These are phyloP conservation scores for Pueraria montana DNA, from an alignment of 306 rosid genomes.

Conservation along the genomic window DNA sequence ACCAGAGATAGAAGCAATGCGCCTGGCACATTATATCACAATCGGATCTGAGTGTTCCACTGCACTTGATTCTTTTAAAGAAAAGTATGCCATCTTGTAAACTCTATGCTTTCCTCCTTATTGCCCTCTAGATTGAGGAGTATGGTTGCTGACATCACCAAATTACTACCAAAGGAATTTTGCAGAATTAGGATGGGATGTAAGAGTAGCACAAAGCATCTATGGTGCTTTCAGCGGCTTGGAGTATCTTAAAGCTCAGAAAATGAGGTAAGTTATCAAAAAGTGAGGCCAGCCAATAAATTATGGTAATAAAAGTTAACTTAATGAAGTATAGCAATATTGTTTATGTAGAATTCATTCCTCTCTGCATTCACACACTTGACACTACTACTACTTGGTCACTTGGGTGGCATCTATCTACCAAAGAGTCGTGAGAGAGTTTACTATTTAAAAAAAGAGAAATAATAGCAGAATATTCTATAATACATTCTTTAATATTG, in stretches of 20 bases:
- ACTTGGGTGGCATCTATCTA: neutral
- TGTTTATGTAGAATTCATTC: neutral
- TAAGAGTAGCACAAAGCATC: conserved; percentile 80
- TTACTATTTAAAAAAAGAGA: neutral
- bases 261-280: conserved; percentile 64
- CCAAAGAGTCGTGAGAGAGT: neutral
- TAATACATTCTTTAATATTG: too few relatives aligned
- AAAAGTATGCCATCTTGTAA: conserved; percentile 60
- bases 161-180: conserved; percentile 60
- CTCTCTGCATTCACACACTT: neutral
- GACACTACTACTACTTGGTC: neutral
- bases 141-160: conserved; percentile 52
- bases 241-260: conserved; percentile 92
- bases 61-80: conserved; percentile 62
- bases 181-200: conserved; percentile 92
- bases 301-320: neutral
- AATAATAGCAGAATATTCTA: neutral
- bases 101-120: conserved; percentile 25
- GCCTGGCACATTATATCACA: conserved; percentile 88
- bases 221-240: conserved; percentile 83
- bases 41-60: conserved; percentile 88
- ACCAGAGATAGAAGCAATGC: conserved; percentile 96
- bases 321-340: conserved; percentile 13
- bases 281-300: neutral
- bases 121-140: conserved; percentile 39